Conservation (phyloP, 2,329 filamentous ascomycete genomes). For the Epichloe typhina region DNA sequence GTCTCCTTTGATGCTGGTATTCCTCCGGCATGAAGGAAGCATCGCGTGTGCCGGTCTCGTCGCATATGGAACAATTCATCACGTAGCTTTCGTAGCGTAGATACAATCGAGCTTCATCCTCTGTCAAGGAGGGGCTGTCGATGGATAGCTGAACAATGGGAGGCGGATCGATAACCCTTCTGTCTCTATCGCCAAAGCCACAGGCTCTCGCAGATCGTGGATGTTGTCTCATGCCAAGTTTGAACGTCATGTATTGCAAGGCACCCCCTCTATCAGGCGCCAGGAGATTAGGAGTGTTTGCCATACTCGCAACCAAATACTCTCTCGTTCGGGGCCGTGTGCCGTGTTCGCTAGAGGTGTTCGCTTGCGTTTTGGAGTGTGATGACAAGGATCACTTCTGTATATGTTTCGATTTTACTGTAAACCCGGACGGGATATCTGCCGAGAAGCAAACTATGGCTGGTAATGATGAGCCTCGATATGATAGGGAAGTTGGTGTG, state of each 20-base stretch:
- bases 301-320: neutral
- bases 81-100: conserved; percentile 54
- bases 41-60: conserved; percentile 53
- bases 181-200: conserved; percentile 71
- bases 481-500: too few relatives aligned
- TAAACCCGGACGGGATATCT: too few relatives aligned
- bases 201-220: conserved; percentile 67
- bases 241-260: conserved; percentile 16
- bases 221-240: conserved; percentile 53
- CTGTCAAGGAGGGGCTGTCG: conserved; percentile 39
- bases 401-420: too few relatives aligned
- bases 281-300: conserved; percentile 15
- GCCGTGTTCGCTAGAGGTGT: too few relatives aligned
- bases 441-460: too few relatives aligned
- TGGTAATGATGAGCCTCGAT: too few relatives aligned
- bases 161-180: conserved; percentile 70
- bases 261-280: conserved; percentile 9
- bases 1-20: conserved; percentile 55
- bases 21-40: conserved; percentile 60
- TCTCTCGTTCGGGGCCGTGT: neutral
- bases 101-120: conserved; percentile 37
- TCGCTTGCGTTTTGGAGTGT: too few relatives aligned
- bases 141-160: conserved; percentile 66
- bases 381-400: too few relatives aligned
- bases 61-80: conserved; percentile 65